Evolutionary conservation across 2,329 filamentous ascomycete genomes (phyloP).

Genomic region (Clonostachys chloroleuca): DNA sequence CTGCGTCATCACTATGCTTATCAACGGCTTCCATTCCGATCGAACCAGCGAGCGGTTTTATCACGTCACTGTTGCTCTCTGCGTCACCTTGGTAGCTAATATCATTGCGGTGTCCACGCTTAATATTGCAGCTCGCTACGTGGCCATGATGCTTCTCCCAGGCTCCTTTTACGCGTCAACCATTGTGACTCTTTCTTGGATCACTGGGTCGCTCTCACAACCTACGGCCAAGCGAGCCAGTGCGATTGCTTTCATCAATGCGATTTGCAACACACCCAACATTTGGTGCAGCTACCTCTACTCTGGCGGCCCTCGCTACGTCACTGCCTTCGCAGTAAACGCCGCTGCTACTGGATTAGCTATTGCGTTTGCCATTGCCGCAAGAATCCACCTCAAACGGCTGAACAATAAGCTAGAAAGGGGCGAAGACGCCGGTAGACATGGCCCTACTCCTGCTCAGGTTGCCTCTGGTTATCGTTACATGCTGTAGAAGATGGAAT

Average conservation of each 20-base stretch:
- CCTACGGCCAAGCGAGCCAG: constrained; percentile 66
- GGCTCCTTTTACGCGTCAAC: constrained; percentile 12
- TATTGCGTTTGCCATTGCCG: constrained; percentile 12
- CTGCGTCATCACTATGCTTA: constrained; percentile 15
- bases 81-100: constrained; percentile 35
- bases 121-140: constrained; percentile 32
- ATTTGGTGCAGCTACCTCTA: constrained; percentile 70
- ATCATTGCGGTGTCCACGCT: constrained; percentile 27
- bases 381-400: constrained; percentile 12
- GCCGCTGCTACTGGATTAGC: constrained; percentile 15
- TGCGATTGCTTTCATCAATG: constrained; percentile 70
- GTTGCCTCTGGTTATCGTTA: constrained; percentile 17
- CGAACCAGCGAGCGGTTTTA: constrained; percentile 41
- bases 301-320: constrained; percentile 8
- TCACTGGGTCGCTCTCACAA: constrained; percentile 36
- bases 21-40: constrained; percentile 40
- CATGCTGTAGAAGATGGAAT: neutral
- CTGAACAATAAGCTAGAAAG: constrained; percentile 17
- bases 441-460: constrained; percentile 17
- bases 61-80: constrained; percentile 44
- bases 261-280: constrained; percentile 31
- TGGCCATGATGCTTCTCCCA: constrained; percentile 30
- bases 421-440: constrained; percentile 14
- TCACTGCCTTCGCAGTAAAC: constrained; percentile 15
- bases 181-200: constrained; percentile 20